phyloP scores from a whole-genome alignment of 2,329 filamentous ascomycete genomes.

The Alternaria gansuensis region DNA sequence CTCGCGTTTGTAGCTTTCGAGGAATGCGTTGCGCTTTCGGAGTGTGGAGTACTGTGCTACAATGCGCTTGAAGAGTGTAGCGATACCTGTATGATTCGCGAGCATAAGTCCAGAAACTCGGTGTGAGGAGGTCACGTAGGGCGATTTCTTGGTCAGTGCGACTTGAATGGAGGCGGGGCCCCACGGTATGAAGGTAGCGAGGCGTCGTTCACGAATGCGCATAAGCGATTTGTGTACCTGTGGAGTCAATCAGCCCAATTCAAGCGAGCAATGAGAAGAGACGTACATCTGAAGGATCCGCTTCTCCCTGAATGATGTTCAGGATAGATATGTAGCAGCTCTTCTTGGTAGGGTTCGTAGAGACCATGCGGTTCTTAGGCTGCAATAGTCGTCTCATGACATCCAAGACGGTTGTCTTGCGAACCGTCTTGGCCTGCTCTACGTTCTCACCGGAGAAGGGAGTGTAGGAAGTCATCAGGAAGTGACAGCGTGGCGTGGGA shows the following conservation, averaged over 20 bases:
- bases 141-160: conserved; percentile 93
- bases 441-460: conserved; percentile 97
- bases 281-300: conserved; percentile 87
- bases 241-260: conserved; percentile 16
- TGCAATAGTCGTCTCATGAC: conserved; percentile 96
- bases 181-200: conserved; percentile 98
- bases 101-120: conserved; percentile 97
- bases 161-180: conserved; percentile 98
- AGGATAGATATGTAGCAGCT: conserved; percentile 99
- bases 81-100: conserved; percentile 96
- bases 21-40: conserved; percentile 94
- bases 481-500: conserved; percentile 94
- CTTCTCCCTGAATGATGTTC: conserved; percentile 98
- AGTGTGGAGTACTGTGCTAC: conserved; percentile 91
- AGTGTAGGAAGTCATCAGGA: conserved; percentile 98
- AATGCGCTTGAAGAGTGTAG: conserved; percentile 95
- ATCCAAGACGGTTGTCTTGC: conserved; percentile 96
- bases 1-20: conserved; percentile 96
- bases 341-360: conserved; percentile 91
- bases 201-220: conserved; percentile 89
- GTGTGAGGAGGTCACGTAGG: conserved; percentile 92
- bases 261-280: neutral
- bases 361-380: conserved; percentile 99
- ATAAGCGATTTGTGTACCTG: conserved; percentile 94
- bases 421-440: conserved; percentile 95